Evolutionary conservation across 768 basidiomycete species (phyloP).

Genomic region (Grammothele lineata): DNA sequence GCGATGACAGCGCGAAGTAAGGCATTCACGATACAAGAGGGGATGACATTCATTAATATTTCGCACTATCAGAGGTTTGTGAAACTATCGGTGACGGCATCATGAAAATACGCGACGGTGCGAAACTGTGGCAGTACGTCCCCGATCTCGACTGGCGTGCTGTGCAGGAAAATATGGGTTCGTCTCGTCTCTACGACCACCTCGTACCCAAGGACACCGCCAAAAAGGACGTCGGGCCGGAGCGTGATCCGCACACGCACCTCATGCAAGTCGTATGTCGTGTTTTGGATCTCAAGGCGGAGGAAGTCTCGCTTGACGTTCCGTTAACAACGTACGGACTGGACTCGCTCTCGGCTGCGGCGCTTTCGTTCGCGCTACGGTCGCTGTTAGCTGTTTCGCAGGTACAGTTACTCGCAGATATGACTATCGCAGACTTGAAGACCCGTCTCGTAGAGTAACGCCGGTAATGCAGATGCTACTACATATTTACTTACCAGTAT

Average conservation of each 20-base stretch:
- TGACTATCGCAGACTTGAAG: slow-evolving; percentile 12
- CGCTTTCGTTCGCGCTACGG: slow-evolving; percentile 31
- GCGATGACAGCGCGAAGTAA: background rate
- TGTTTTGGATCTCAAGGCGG: slow-evolving; percentile 28
- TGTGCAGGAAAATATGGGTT: background rate
- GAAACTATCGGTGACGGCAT: slow-evolving; percentile 31
- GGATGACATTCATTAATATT: no score
- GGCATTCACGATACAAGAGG: no score
- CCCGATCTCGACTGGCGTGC: slow-evolving; percentile 29
- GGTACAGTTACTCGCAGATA: slow-evolving; percentile 33
- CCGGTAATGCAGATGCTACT: no score
- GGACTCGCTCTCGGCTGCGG: slow-evolving; percentile 37
- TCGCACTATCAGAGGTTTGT: slow-evolving; percentile 21
- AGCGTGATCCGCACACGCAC: no score
- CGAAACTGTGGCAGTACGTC: slow-evolving; percentile 24
- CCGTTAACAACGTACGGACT: slow-evolving; percentile 40
- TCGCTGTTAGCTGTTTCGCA: slow-evolving; percentile 30
- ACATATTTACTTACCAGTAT: no score
- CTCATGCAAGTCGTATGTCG: slow-evolving; percentile 8
- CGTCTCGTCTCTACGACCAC: background rate
- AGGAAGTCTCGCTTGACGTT: slow-evolving; percentile 33
- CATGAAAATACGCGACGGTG: slow-evolving; percentile 17
- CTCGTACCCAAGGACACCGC: background rate
- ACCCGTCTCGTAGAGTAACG: no score
- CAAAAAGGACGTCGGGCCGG: background rate